Evolutionary conservation across 768 basidiomycete genomes (phyloP), one percentile per base, ranked within the genome.

Genomic region (Pulveroboletus sp.): DNA sequence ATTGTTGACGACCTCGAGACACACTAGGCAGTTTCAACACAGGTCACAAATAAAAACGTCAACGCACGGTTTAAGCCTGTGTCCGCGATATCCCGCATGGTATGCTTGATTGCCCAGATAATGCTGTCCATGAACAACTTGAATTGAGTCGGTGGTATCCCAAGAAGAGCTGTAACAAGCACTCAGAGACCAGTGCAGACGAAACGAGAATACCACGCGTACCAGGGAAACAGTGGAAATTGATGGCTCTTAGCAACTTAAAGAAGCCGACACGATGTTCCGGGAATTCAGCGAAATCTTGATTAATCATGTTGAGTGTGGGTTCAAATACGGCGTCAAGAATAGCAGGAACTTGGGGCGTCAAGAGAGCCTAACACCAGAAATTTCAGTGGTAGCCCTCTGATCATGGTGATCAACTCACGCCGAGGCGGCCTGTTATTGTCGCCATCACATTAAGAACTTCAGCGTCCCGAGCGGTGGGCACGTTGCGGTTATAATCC

Each of bases 61-160:
- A 14, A 57, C 55, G 71, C 71, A 91, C 89, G 64, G 61, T 85
- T 89, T 51, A 91, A 69, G 36, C 89, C 89, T 36, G 86, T 89
- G 64, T 98, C 95, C 5, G 93, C 91, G 54, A 99, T 96, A 68
- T 98, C 95, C 47, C 95, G 82, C 92, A 96, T 93, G 14, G 92
- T 97, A 73, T 99, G 96, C 70, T 99, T 99, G 75, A 97, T 95
- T n/a, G 93, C 95, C 95, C 96, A 99, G 44, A 95, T 86, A 56
- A 97, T 89, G 52, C 92, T 93, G 68, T 98, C 95, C 83, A 96
- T 97, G 69, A 96, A 89, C 51, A 98, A 73, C 73, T 96, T 97
- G 80, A 98, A 97, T 71, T 96, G 91, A 39, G 78, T 71, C 10
- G 93, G 87, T n/a, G 93, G 91, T 51, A 96, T 79, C 22, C 81